Evolutionary conservation across 306 rosid genomes (phyloP).

Genomic region (Prosopis cineraria): DNA sequence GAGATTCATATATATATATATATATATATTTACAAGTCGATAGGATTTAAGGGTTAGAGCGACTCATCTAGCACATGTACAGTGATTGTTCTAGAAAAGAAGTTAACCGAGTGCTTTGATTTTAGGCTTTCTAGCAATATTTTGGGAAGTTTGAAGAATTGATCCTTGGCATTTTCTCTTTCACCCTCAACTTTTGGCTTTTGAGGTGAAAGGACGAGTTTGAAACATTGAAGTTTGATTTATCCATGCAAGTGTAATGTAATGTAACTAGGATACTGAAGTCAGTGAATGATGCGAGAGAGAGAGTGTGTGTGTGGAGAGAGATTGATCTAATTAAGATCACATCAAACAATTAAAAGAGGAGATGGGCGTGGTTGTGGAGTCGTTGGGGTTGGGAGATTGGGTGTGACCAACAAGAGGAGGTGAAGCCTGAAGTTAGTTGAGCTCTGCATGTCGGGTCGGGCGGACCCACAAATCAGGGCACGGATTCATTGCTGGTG

Average conservation of each 20-base stretch:
- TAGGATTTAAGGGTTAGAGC: constrained; percentile 51
- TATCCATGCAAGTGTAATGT: constrained; percentile 44
- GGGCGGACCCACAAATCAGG: constrained; percentile 86
- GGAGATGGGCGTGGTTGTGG: constrained; percentile 45
- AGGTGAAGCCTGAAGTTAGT: constrained; percentile 34
- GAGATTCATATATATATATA: constrained; percentile 25
- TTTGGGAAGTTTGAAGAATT: constrained; percentile 33
- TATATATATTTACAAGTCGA: constrained; percentile 35
- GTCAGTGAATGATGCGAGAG: constrained; percentile 38
- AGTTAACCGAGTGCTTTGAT: constrained; percentile 40
- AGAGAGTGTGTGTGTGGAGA: constrained; percentile 25
- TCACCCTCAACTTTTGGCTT: constrained; percentile 58
- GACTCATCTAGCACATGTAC: constrained; percentile 68
- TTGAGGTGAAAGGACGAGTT: constrained; percentile 47
- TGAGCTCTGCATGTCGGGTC: constrained; percentile 60
- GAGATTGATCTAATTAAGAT: constrained; percentile 39
- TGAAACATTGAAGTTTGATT: constrained; percentile 19
- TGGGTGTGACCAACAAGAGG: constrained; percentile 72
- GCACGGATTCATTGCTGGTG: constrained; percentile 73
- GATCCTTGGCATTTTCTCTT: constrained; percentile 37
- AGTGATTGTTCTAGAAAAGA: constrained; percentile 55
- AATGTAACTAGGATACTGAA: constrained; percentile 48
- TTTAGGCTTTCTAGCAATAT: constrained; percentile 36
- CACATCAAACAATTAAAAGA: constrained; percentile 48
- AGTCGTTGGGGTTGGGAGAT: constrained; percentile 66